These are phyloP conservation scores for Solanum arcanum DNA, from an alignment of 257 asterid genomes.

Conservation along the genomic window DNA sequence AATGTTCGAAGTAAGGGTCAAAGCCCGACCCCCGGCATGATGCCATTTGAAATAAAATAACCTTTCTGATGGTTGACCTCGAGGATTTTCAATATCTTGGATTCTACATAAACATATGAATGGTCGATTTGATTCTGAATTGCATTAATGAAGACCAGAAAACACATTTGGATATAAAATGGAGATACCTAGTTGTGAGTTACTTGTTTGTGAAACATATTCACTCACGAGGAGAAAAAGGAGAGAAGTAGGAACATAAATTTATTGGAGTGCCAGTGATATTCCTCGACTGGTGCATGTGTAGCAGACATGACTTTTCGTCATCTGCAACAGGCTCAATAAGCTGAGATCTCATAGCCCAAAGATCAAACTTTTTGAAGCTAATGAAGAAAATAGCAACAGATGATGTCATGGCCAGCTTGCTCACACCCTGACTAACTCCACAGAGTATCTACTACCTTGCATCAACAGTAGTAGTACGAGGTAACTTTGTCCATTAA, in stretches of 20 bases:
- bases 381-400: background rate
- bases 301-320: background rate
- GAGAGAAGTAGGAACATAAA: background rate
- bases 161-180: background rate
- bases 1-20: background rate
- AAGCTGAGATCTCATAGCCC: background rate
- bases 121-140: background rate
- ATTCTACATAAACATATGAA: background rate
- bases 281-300: background rate
- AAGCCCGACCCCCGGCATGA: background rate
- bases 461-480: background rate
- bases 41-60: background rate
- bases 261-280: background rate
- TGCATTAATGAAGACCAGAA: background rate
- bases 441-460: background rate
- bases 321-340: background rate
- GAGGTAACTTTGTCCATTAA: background rate
- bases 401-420: background rate
- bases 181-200: background rate
- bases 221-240: background rate
- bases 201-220: background rate
- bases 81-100: background rate
- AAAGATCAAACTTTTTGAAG: background rate
- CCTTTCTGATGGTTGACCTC: background rate
- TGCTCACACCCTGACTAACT: background rate